These are phyloP conservation scores for Brasilioporus rufonigricans DNA, from an alignment of 768 basidiomycete species.

Conservation along the genomic window DNA sequence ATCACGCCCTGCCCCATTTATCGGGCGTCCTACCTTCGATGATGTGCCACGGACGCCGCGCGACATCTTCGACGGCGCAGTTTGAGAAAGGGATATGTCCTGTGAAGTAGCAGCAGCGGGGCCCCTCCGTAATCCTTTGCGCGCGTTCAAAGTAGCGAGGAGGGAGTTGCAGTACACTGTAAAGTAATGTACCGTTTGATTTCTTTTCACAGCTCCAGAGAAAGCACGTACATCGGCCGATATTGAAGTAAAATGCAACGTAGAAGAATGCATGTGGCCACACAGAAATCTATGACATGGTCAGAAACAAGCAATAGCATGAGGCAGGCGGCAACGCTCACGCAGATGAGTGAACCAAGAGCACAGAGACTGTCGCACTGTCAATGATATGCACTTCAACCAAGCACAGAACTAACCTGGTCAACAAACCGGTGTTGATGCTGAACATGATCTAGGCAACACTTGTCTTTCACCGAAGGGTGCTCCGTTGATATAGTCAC, in stretches of 20 bases:
- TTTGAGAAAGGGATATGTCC: constrained; percentile 9
- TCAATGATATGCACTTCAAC: constrained; percentile 3
- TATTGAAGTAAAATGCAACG: constrained; percentile 57
- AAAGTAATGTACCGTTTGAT: neutral
- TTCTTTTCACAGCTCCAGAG: neutral
- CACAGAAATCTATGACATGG: constrained; percentile 39
- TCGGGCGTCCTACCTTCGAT: constrained; percentile 5
- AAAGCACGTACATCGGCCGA: constrained; percentile 50
- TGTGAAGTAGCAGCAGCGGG: neutral
- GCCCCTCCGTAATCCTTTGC: constrained; percentile 43
- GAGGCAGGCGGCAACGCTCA: constrained; percentile 11
- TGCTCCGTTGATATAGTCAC: neutral
- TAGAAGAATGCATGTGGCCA: constrained; percentile 53
- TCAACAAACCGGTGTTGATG: constrained; percentile 40
- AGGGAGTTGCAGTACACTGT: constrained; percentile 61
- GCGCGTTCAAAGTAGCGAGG: constrained; percentile 58
- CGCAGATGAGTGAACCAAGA: constrained; percentile 52
- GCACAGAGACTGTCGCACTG: constrained; percentile 42
- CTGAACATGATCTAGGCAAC: constrained; percentile 46
- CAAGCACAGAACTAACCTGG: constrained; percentile 22
- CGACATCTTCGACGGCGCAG: constrained; percentile 4
- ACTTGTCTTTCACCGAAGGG: neutral
- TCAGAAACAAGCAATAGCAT: neutral
- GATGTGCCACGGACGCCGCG: neutral
- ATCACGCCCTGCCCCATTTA: neutral